Conservation (phyloP, 495 filamentous ascomycete species). For the Xylaria acuta region DNA sequence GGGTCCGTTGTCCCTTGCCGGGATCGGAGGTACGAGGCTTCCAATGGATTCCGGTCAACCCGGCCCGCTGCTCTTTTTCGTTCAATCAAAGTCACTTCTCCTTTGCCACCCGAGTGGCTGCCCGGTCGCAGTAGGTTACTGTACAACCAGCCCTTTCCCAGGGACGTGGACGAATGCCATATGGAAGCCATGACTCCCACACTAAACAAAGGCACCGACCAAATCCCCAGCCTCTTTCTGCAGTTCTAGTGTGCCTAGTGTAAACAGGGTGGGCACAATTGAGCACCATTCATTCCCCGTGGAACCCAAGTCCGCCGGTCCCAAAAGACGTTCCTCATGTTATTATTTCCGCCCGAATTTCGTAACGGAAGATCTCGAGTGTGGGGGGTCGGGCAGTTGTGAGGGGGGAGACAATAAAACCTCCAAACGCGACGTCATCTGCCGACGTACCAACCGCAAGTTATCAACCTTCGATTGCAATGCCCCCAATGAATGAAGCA, state of each 20-base stretch:
- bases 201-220: too few relatives aligned
- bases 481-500: too few relatives aligned
- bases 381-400: conserved; percentile 9
- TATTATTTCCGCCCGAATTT: background rate
- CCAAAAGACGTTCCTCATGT: background rate
- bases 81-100: background rate
- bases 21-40: conserved; percentile 35
- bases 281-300: too few relatives aligned
- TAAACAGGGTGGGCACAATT: background rate
- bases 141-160: background rate
- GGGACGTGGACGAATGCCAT: background rate
- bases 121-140: too few relatives aligned
- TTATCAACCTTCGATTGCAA: background rate
- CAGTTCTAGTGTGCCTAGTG: background rate
- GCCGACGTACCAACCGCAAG: background rate
- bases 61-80: background rate
- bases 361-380: background rate
- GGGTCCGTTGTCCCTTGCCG: conserved; percentile 28
- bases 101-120: too few relatives aligned
- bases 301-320: background rate
- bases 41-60: background rate
- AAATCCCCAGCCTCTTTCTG: background rate
- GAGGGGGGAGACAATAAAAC: background rate
- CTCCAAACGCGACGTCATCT: conserved; percentile 14
- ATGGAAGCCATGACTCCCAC: background rate